Evolutionary conservation across 2,329 filamentous ascomycete genomes (phyloP), one percentile per base, ranked within the genome.

Genomic region (Curvularia eragrostidis): DNA sequence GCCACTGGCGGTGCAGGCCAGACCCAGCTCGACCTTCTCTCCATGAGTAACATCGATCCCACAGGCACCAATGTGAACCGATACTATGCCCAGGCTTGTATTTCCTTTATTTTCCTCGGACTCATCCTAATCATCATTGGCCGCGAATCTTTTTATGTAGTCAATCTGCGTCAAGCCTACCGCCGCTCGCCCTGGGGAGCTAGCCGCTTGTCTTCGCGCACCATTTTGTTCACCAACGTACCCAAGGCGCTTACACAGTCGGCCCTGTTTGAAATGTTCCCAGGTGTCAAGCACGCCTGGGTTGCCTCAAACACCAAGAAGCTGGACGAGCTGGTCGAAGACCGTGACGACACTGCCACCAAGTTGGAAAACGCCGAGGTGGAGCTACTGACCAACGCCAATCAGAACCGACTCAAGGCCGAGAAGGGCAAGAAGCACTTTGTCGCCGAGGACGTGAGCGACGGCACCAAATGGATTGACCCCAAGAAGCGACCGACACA

Each of bases 331-430:
- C 58, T 81, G n/a, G 73, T 82, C 3, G 75, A 78, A 26, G 72
- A 81, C 54, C 75, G 80, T 21, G 77, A 81, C 56, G 75, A 77
- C 24, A 76, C 75, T 24, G 78, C 77, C 1, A 57, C 76, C 51
- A 78, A 78, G 53, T 69, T 83, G 13, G 81, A 83, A 59, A 69
- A 68, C 21, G 80, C 75, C 9, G 78, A 82, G 60, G 74, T 81
- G 39, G 77, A 81, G 62, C 69, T 82, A 21, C 74, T 78, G 28
- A 73, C 71, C 21, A 71, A 73, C 30, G 76, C 91, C 57, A 94
- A 94, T 77, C 82, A 82, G 53, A 85, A 85, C 18, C 88, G 91
- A 49, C 77, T 87, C 58, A 93, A 92, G 80, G 82, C 84, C 1
- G 73, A 85, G 56, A 89, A 75, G 62, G 80, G 67, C 43, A 78